These are phyloP conservation scores for Castanea crenata DNA, from an alignment of 306 rosid species.

Conservation along the genomic window DNA sequence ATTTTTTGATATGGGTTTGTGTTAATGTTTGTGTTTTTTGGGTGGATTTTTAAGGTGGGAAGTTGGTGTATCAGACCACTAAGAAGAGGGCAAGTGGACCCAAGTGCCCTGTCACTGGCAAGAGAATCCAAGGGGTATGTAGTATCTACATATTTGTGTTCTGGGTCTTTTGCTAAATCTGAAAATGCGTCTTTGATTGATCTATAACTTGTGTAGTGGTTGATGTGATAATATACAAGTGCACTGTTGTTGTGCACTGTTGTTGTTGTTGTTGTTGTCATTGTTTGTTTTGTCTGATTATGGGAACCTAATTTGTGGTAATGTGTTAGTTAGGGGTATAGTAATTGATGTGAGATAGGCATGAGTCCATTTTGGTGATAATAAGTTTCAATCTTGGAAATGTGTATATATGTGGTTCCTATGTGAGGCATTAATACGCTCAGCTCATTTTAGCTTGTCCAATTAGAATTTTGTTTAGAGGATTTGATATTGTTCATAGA, in stretches of 20 bases:
- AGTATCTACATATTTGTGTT: neutral
- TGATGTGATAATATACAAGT: neutral
- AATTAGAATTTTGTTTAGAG: too few relatives aligned
- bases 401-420: neutral
- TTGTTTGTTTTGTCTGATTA: neutral
- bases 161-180: neutral
- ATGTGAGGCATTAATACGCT: too few relatives aligned
- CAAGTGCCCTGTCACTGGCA: slow-evolving; percentile 89
- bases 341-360: neutral
- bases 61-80: slow-evolving; percentile 75
- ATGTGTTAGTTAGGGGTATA: neutral
- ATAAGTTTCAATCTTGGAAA: too few relatives aligned
- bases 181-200: neutral
- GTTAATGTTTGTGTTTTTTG: neutral
- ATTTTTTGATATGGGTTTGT: neutral
- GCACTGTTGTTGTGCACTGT: neutral
- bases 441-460: too few relatives aligned
- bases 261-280: too few relatives aligned
- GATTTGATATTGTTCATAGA: too few relatives aligned
- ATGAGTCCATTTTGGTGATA: neutral
- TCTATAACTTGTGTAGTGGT: neutral
- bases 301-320: neutral
- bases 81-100: slow-evolving; percentile 96
- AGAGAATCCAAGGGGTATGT: slow-evolving; percentile 91
- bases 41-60: slow-evolving; percentile 57